Percentiles rank a stretch among this genome's conserved stretches.
These are phyloP conservation scores for Huntiella moniliformis DNA, from an alignment of 2,329 filamentous ascomycete genomes.

Conservation along the genomic window DNA sequence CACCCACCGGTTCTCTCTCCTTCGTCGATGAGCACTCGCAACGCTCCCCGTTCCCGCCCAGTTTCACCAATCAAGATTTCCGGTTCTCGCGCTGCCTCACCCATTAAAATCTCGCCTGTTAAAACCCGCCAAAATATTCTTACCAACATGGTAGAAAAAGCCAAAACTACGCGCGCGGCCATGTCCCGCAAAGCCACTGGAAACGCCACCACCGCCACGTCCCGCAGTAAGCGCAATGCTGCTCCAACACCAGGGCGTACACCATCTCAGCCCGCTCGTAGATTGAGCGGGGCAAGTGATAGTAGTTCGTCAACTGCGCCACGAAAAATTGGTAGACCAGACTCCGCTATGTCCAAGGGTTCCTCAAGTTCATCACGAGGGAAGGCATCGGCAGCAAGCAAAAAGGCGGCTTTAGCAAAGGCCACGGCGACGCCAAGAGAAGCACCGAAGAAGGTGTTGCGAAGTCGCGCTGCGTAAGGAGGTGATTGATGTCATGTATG, in stretches of 20 bases:
- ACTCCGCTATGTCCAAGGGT: constrained; percentile 23
- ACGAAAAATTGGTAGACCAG: constrained; percentile 26
- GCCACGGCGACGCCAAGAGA: constrained; percentile 29
- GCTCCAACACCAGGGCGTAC: constrained; percentile 23
- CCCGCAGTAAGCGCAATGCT: constrained; percentile 21
- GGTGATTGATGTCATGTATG: background rate
- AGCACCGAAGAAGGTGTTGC: constrained; percentile 33
- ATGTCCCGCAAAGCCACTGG: constrained; percentile 27
- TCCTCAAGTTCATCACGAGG: constrained; percentile 6
- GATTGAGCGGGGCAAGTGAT: constrained; percentile 43
- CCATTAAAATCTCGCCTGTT: constrained; percentile 33
- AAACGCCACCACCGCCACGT: constrained; percentile 26
- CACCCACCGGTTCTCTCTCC: constrained; percentile 56
- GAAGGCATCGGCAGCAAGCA: constrained; percentile 35
- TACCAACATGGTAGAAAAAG: constrained; percentile 40
- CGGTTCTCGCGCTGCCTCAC: constrained; percentile 19
- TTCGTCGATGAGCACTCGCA: constrained; percentile 61
- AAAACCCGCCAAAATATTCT: constrained; percentile 22
- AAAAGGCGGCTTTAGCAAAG: constrained; percentile 29
- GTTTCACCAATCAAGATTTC: constrained; percentile 14
- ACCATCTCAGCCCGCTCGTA: constrained; percentile 32
- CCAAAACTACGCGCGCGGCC: constrained; percentile 35
- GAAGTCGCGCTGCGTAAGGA: constrained; percentile 25
- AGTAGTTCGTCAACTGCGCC: constrained; percentile 46
- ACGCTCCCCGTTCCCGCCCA: constrained; percentile 25